phyloP scores from a whole-genome alignment of 2,329 filamentous ascomycete genomes.

The Fusarium sp. region DNA sequence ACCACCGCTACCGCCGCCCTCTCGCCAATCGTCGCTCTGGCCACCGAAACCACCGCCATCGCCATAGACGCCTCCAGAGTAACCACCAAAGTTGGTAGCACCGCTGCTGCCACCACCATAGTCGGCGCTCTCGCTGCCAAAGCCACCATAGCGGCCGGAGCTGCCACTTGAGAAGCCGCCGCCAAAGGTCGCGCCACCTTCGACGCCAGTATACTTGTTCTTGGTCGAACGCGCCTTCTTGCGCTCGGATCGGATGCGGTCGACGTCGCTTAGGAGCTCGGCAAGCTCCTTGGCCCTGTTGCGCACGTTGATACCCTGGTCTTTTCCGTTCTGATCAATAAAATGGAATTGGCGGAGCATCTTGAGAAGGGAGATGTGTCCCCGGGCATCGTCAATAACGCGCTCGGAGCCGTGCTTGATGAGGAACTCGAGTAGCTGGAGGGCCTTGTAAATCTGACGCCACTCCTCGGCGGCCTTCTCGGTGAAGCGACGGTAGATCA shows the following conservation, averaged over 20 bases:
- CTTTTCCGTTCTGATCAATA: constrained; percentile 95
- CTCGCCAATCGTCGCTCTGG: constrained; percentile 73
- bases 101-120: constrained; percentile 63
- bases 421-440: constrained; percentile 95
- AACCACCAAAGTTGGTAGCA: constrained; percentile 60
- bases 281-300: constrained; percentile 95
- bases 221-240: constrained; percentile 92
- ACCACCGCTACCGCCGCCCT: constrained; percentile 59
- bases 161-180: constrained; percentile 61
- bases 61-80: constrained; percentile 82
- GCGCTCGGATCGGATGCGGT: constrained; percentile 78
- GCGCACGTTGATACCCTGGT: constrained; percentile 96
- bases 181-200: constrained; percentile 74
- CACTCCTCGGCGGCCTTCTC: constrained; percentile 98
- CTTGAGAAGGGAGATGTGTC: constrained; percentile 92
- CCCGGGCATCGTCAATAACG: constrained; percentile 95
- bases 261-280: constrained; percentile 91
- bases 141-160: constrained; percentile 79
- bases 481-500: constrained; percentile 99
- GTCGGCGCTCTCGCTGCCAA: constrained; percentile 83
- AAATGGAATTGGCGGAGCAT: constrained; percentile 99
- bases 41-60: constrained; percentile 94
- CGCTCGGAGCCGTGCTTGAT: constrained; percentile 98
- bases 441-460: constrained; percentile 98
- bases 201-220: constrained; percentile 94